These are phyloP conservation scores for Bruguiera parviflora DNA, from an alignment of 345 rosid species.

Conservation along the genomic window DNA sequence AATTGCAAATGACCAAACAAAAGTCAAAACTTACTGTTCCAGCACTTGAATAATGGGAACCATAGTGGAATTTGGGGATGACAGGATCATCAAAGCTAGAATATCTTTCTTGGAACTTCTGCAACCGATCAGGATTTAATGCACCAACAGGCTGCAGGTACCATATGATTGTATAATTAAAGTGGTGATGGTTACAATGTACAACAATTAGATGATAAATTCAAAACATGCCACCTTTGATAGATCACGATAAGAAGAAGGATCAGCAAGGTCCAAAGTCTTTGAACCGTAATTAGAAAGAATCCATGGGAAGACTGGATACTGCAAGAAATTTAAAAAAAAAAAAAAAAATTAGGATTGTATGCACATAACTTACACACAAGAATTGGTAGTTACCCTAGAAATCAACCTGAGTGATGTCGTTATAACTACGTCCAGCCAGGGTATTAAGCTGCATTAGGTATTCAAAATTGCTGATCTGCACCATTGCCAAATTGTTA, in stretches of 20 bases:
- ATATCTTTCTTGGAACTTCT: constrained; percentile 92
- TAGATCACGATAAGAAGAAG: constrained; percentile 89
- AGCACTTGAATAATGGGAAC: constrained; percentile 98
- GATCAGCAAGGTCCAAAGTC: constrained; percentile 71
- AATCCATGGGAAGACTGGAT: constrained; percentile 99
- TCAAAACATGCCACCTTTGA: constrained; percentile 64
- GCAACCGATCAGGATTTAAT: constrained; percentile 70
- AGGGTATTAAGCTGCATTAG: constrained; percentile 91
- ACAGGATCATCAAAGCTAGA: constrained; percentile 94
- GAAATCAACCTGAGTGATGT: constrained; percentile 84
- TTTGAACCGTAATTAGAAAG: constrained; percentile 79
- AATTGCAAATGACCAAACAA: constrained; percentile 11
- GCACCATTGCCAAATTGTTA: constrained; percentile 33
- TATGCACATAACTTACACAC: neutral
- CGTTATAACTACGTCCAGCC: constrained; percentile 99
- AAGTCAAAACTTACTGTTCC: constrained; percentile 69
- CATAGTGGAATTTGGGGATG: constrained; percentile 97
- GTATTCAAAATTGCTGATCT: constrained; percentile 99
- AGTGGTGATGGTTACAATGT: constrained; percentile 17
- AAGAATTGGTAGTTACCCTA: neutral
- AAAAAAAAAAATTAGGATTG: constrained; percentile 17
- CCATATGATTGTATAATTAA: constrained; percentile 19
- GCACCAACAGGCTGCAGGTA: constrained; percentile 95
- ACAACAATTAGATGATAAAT: constrained; percentile 25
- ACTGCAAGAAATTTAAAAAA: constrained; percentile 51